Evolutionary conservation across 1,284 basidiomycete genomes (phyloP).

Genomic region (Rhizoctonia solani): DNA sequence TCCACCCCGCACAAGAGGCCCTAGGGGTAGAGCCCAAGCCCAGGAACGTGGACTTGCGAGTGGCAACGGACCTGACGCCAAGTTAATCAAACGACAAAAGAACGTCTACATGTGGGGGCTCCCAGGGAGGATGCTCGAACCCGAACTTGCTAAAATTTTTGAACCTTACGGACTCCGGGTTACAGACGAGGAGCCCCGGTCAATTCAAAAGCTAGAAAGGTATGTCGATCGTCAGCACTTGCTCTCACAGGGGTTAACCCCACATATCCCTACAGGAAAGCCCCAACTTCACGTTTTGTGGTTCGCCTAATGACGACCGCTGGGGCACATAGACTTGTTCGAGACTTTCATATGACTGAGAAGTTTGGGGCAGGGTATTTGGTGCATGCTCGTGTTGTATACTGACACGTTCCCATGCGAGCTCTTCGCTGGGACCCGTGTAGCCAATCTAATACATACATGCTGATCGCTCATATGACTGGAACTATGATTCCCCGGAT

Average conservation of each 20-base stretch:
- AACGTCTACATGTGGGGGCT: slow-evolving; percentile 65
- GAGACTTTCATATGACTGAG: slow-evolving; percentile 62
- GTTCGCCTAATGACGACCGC: slow-evolving; percentile 59
- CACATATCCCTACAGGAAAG: not conserved
- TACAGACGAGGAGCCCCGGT: slow-evolving; percentile 46
- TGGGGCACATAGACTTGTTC: slow-evolving; percentile 69
- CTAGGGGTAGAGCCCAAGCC: slow-evolving; percentile 51
- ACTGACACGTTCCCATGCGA: slow-evolving; percentile 63
- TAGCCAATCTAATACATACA: slow-evolving; percentile 25
- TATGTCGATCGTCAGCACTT: slow-evolving; percentile 46
- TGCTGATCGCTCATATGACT: not conserved
- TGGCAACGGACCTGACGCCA: slow-evolving; percentile 60
- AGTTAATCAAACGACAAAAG: slow-evolving; percentile 53
- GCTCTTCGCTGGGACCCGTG: slow-evolving; percentile 47
- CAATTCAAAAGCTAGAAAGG: slow-evolving; percentile 57
- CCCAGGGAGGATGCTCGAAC: slow-evolving; percentile 52
- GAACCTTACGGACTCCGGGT: slow-evolving; percentile 52
- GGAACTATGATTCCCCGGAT: not conserved
- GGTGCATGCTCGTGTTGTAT: slow-evolving; percentile 62
- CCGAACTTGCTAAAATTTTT: slow-evolving; percentile 51
- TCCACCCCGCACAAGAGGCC: slow-evolving; percentile 49
- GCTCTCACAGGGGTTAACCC: not conserved
- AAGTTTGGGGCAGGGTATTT: slow-evolving; percentile 50
- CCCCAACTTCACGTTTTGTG: slow-evolving; percentile 54
- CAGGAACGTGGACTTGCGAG: slow-evolving; percentile 49